Conservation (phyloP, 2,329 filamentous ascomycete genomes). For the Xylariaceae sp. region DNA sequence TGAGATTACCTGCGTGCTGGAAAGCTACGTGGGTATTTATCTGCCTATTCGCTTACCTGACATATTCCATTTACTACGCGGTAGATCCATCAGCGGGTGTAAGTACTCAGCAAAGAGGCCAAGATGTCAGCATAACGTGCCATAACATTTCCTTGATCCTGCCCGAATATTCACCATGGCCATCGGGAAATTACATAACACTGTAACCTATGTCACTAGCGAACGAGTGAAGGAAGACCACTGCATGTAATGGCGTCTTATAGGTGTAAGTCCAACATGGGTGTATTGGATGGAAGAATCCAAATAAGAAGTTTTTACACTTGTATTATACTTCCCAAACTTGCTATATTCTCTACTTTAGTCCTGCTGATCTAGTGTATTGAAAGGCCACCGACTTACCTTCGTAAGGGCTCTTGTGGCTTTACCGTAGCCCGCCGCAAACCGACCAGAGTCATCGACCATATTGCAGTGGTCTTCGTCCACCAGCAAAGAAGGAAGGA, state of each 20-base stretch:
- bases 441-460: neutral
- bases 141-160: conserved; percentile 15
- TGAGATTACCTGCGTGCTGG: neutral
- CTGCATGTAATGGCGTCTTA: conserved; percentile 2
- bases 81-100: conserved; percentile 5
- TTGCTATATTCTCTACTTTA: neutral
- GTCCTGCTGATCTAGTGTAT: neutral
- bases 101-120: neutral
- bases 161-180: neutral
- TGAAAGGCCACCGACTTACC: neutral
- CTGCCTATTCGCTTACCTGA: conserved; percentile 1
- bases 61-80: neutral
- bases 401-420: neutral
- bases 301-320: neutral
- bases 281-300: conserved; percentile 15
- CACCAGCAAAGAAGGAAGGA: conserved; percentile 23
- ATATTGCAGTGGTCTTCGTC: conserved; percentile 3
- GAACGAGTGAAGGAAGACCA: neutral
- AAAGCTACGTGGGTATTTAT: neutral
- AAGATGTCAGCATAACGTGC: conserved; percentile 17
- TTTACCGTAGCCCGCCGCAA: neutral
- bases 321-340: neutral
- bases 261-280: conserved; percentile 2
- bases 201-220: neutral
- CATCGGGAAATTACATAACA: neutral